These are phyloP conservation scores for Mycena rosella DNA, from an alignment of 768 basidiomycete genomes.

Conservation along the genomic window DNA sequence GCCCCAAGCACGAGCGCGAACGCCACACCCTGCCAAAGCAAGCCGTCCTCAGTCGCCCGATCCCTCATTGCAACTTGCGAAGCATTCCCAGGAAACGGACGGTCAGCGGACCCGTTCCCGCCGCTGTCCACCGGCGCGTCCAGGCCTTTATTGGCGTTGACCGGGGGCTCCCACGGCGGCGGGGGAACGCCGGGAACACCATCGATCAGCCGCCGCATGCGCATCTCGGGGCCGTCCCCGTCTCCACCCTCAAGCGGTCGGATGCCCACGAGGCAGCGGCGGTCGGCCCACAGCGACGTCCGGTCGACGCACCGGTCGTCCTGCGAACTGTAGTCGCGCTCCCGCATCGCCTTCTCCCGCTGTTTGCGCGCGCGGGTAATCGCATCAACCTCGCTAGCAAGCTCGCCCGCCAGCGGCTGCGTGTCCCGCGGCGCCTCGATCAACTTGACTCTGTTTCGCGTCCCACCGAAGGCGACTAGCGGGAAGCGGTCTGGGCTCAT, in stretches of 20 bases:
- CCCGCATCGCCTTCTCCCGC: conserved; percentile 47
- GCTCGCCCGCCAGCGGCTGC: conserved; percentile 41
- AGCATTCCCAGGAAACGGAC: neutral
- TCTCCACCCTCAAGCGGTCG: conserved; percentile 65
- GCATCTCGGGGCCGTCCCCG: conserved; percentile 52
- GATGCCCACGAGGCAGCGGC: conserved; percentile 74
- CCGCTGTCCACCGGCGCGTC: conserved; percentile 34
- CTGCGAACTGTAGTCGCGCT: conserved; percentile 34
- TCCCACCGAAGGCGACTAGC: conserved; percentile 75
- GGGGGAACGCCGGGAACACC: conserved; percentile 58
- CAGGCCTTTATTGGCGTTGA: conserved; percentile 18
- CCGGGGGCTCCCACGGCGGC: conserved; percentile 41
- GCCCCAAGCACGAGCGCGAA: conserved; percentile 44
- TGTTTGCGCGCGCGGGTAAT: conserved; percentile 60
- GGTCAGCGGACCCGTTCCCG: conserved; percentile 19
- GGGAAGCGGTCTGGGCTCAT: conserved; percentile 89
- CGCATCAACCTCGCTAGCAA: conserved; percentile 58
- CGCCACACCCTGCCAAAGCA: conserved; percentile 42
- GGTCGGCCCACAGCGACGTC: conserved; percentile 52
- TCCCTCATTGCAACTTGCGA: neutral
- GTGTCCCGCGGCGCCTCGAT: conserved; percentile 22
- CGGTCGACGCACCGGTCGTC: conserved; percentile 31
- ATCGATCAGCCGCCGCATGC: conserved; percentile 68
- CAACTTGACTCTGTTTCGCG: conserved; percentile 39
- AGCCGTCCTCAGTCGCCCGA: conserved; percentile 1